A percentile compares a stretch with the other conserved stretches of the same genome.
phyloP scores from a whole-genome alignment of 2,329 filamentous ascomycete species.

The Chaetothyriales sp. region DNA sequence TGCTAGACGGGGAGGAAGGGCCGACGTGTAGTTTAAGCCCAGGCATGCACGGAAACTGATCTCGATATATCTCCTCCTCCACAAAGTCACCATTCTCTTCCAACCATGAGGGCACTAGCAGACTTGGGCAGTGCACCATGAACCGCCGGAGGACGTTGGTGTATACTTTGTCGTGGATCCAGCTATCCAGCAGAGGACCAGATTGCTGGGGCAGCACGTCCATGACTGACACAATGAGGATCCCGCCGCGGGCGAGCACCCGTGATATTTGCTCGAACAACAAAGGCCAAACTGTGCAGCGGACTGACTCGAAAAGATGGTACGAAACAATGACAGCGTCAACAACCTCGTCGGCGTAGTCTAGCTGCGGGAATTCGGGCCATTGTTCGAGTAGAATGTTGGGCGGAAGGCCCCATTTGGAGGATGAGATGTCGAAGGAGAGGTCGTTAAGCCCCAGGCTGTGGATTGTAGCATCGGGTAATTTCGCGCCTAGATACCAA shows the following conservation, averaged over 20 bases:
- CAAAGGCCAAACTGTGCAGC: slow-evolving; percentile 1
- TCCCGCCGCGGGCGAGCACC: neutral
- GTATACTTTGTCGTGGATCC: neutral
- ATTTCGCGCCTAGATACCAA: slow-evolving; percentile 2
- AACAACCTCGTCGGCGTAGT: neutral
- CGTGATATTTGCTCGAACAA: slow-evolving; percentile 1
- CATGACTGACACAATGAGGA: neutral
- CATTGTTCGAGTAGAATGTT: slow-evolving; percentile 1
- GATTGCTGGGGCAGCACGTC: neutral
- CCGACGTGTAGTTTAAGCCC: neutral
- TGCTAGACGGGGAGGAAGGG: too few relatives aligned
- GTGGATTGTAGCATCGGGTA: neutral
- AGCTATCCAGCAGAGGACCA: neutral
- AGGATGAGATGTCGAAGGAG: neutral
- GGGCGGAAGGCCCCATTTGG: neutral
- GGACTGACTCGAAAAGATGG: slow-evolving; percentile 1
- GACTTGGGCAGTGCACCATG: slow-evolving; percentile 1
- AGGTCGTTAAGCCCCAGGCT: neutral
- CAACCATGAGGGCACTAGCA: slow-evolving; percentile 1
- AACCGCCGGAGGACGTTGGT: neutral
- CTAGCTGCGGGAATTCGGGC: slow-evolving; percentile 1
- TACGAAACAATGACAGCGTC: neutral
- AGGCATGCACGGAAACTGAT: slow-evolving; percentile 1
- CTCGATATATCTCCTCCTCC: neutral
- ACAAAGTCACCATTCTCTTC: neutral